A percentile compares a stretch with the other conserved stretches of the same genome.
phyloP scores from a whole-genome alignment of 345 rosid genomes.

The Geranium brycei region DNA sequence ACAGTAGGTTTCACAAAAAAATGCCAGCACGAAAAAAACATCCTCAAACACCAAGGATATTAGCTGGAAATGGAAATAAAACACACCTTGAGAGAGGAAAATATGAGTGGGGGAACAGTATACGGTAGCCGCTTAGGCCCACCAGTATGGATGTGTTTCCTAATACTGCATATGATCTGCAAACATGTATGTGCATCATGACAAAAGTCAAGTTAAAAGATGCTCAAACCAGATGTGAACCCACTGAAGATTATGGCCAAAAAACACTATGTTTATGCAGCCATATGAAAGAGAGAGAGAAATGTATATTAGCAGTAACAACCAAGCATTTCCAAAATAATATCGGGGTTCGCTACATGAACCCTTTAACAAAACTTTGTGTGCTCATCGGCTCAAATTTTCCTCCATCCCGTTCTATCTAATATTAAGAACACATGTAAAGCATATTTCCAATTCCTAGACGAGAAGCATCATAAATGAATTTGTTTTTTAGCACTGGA shows the following conservation, averaged over 20 bases:
- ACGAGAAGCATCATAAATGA: too few species aligned
- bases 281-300: background rate
- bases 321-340: too few species aligned
- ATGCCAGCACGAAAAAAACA: background rate
- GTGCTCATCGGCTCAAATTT: too few species aligned
- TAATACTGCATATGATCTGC: constrained; percentile 74
- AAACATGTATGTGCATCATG: constrained; percentile 6
- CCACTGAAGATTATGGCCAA: background rate
- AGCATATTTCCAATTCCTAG: too few species aligned
- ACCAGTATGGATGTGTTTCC: constrained; percentile 74
- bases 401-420: too few species aligned
- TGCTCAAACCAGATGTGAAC: background rate
- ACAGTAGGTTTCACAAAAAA: background rate
- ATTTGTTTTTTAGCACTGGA: too few species aligned
- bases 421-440: too few species aligned
- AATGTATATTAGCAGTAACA: too few species aligned
- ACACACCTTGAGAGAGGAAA: constrained; percentile 77
- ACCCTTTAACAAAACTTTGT: too few species aligned
- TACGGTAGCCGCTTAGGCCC: constrained; percentile 83
- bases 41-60: constrained; percentile 1
- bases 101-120: constrained; percentile 89
- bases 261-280: background rate
- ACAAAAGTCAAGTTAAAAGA: background rate
- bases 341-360: too few species aligned
- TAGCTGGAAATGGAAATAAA: constrained; percentile 10